These are phyloP conservation scores for Solanum bukasovii DNA, from an alignment of 257 asterid species.

Conservation along the genomic window DNA sequence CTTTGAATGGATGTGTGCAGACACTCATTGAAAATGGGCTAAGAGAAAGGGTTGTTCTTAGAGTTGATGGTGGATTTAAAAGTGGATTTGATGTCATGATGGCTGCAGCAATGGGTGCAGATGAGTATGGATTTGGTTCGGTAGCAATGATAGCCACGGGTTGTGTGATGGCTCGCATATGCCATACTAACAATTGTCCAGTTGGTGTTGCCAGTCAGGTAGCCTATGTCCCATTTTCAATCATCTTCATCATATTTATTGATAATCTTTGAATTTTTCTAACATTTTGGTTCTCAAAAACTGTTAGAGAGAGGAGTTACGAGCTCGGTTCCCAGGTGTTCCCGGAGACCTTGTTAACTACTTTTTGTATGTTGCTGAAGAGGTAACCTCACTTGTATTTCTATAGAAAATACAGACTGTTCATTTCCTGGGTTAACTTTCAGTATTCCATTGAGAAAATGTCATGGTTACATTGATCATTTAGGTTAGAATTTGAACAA, in stretches of 20 bases:
- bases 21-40: constrained; percentile 87
- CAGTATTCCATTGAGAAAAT: not conserved
- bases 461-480: not conserved
- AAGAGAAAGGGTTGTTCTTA: constrained; percentile 93
- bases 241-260: not conserved
- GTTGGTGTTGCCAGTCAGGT: constrained; percentile 99
- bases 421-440: not conserved
- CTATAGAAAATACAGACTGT: not conserved
- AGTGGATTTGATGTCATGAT: constrained; percentile 92
- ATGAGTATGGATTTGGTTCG: constrained; percentile 97
- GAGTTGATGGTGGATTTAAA: constrained; percentile 99
- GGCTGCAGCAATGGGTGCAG: constrained; percentile 99
- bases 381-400: constrained; percentile 30
- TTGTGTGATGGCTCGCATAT: constrained; percentile 98
- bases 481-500: not conserved
- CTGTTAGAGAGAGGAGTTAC: constrained; percentile 85
- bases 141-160: constrained; percentile 99
- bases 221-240: not conserved
- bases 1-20: constrained; percentile 22
- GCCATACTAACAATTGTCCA: constrained; percentile 98
- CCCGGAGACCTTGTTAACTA: constrained; percentile 96
- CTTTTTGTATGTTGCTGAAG: constrained; percentile 92
- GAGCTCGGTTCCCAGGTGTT: constrained; percentile 99
- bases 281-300: not conserved
- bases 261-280: not conserved